Evolutionary conservation across 2,329 filamentous ascomycete species (phyloP), one percentile per base, ranked within the genome.

Genomic region (Penicillium sp.): DNA sequence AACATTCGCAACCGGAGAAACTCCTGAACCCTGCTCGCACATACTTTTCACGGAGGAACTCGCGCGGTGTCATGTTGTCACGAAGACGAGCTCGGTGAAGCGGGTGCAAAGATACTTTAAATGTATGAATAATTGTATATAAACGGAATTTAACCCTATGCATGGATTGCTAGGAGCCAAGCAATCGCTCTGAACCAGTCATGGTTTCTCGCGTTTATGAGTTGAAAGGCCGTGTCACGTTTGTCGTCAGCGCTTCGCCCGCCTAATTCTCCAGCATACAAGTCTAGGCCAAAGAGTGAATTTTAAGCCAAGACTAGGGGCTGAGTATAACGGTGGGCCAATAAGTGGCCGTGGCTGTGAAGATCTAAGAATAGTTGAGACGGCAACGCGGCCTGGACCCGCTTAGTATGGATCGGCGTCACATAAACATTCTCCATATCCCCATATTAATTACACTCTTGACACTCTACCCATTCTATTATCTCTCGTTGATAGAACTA

Each of bases 341-440:
- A 31, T 31, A n/a, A 13, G 43, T 24, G 39, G 29, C 3, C 16
- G 43, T 35, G 43, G 50, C 29, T 45, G 50, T 39, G 50, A 35
- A 14, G 49, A 60, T 59, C 64, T 67, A 67, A 66, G 62, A 66
- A 66, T 67, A 67, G 64, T 67, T 66, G 64, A 67, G 64, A 67
- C 55, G 63, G 64, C 64, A 67, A 67, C 64, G 64, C 63, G 64
- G 64, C 64, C 64, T 64, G 56, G 62, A 62, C 60, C 60, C 60
- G 49, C 60, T 49, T 50, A 41, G 43, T 48, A 53, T 59, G 43
- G 55, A 58, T 58, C 55, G 50, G 11, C 44, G 13, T 55, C 56
- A 57, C 35, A 53, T 58, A 59, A 59, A 60, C 62, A 64, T 57
- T 61, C 39, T 22, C 55, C 53, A 55, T 39, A 54, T n/a, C 9